phyloP scores from a whole-genome alignment of 495 filamentous ascomycete species.

The Amniculicola lignicola region DNA sequence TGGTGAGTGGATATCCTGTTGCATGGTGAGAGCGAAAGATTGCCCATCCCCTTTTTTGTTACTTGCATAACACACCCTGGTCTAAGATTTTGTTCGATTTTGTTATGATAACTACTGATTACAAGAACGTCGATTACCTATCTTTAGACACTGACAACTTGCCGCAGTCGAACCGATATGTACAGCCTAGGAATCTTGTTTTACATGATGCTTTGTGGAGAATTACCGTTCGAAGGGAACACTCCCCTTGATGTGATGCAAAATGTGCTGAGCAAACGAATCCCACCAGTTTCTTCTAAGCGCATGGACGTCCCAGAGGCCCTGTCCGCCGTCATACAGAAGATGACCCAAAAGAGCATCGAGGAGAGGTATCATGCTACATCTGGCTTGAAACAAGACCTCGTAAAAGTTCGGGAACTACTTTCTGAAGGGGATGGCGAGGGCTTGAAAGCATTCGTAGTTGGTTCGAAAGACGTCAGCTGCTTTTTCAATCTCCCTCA shows the following conservation, averaged over 20 bases:
- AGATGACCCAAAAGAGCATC: conserved; percentile 83
- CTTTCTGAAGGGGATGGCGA: conserved; percentile 71
- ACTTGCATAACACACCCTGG: too few relatives aligned
- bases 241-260: conserved; percentile 85
- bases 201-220: conserved; percentile 77
- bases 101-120: too few relatives aligned
- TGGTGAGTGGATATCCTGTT: conserved; percentile 35
- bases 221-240: conserved; percentile 70
- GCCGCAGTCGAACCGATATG: conserved; percentile 70
- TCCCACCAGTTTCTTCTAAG: conserved; percentile 68
- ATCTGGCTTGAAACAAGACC: conserved; percentile 74
- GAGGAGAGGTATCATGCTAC: conserved; percentile 81
- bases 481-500: conserved; percentile 82
- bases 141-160: too few relatives aligned
- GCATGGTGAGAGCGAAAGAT: too few relatives aligned
- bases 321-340: conserved; percentile 75
- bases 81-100: too few relatives aligned
- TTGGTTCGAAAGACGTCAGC: conserved; percentile 74
- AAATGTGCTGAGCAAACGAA: conserved; percentile 70
- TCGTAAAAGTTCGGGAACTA: conserved; percentile 64
- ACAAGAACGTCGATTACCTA: too few relatives aligned
- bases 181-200: conserved; percentile 84
- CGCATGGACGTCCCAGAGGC: conserved; percentile 78
- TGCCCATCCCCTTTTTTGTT: background rate
- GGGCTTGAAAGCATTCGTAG: conserved; percentile 63